Conservation (phyloP, 2,329 filamentous ascomycete species). For the Cytospora piceicola region DNA sequence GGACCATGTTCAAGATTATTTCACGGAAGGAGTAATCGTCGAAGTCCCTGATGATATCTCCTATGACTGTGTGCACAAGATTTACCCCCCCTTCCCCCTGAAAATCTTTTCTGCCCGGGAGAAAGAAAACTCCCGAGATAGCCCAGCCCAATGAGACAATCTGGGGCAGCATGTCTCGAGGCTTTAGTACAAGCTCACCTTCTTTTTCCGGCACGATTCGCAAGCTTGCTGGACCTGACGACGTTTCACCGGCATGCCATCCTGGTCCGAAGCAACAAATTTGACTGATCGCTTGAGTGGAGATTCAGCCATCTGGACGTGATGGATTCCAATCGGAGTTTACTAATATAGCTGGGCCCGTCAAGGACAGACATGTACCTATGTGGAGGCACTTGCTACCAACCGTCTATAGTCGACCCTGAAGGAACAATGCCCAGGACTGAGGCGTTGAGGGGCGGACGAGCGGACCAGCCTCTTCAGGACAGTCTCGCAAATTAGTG, state of each 20-base stretch:
- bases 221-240: conserved; percentile 65
- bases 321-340: conserved; percentile 11
- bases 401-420: neutral
- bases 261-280: conserved; percentile 60
- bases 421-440: neutral
- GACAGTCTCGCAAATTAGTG: neutral
- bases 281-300: conserved; percentile 45
- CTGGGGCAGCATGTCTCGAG: neutral
- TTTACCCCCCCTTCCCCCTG: too few species aligned
- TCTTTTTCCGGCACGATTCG: conserved; percentile 57
- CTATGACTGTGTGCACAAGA: conserved; percentile 26
- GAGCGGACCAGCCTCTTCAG: neutral
- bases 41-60: neutral
- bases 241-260: conserved; percentile 60
- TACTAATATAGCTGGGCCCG: neutral
- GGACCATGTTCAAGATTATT: neutral
- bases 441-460: neutral
- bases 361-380: neutral
- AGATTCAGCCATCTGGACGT: conserved; percentile 19
- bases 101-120: too few species aligned
- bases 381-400: neutral
- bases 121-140: neutral
- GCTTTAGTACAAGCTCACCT: conserved; percentile 43
- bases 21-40: too few species aligned
- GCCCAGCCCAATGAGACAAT: neutral